Conservation (phyloP, 148 eudicot species). For the Nepenthes gracilis region DNA sequence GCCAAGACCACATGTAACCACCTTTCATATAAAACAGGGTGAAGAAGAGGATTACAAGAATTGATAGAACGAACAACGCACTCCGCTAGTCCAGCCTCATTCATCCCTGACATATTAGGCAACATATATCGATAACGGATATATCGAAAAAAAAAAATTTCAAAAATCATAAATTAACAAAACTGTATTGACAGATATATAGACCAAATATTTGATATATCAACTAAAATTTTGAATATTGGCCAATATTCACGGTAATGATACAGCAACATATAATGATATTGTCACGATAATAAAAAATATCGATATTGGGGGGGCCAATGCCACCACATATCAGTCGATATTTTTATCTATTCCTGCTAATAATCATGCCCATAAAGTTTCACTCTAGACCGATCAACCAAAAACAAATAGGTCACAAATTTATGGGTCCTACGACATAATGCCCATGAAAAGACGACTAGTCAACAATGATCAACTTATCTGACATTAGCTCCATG, state of each 20-base stretch:
- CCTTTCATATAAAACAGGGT: constrained; percentile 95
- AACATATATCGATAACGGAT: background rate
- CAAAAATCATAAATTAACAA: background rate
- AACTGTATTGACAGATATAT: background rate
- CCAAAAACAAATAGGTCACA: too few species aligned
- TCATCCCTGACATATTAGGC: constrained; percentile 22
- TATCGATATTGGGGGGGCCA: too few species aligned
- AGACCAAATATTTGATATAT: background rate
- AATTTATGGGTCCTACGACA: too few species aligned
- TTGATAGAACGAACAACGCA: constrained; percentile 87
- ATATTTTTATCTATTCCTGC: too few species aligned
- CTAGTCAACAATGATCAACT: too few species aligned
- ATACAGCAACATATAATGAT: too few species aligned
- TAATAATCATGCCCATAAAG: background rate
- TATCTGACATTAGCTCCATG: too few species aligned
- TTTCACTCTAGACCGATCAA: background rate
- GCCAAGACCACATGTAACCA: constrained; percentile 9
- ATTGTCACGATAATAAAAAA: too few species aligned
- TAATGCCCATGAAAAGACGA: too few species aligned
- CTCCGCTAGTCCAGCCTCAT: constrained; percentile 83
- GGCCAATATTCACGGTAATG: too few species aligned
- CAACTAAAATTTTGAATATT: too few species aligned
- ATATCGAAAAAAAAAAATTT: background rate
- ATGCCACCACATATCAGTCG: too few species aligned
- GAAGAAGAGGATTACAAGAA: constrained; percentile 87